Evolutionary conservation across 495 filamentous ascomycete species (phyloP).

Genomic region (Podospora fimiseda): DNA sequence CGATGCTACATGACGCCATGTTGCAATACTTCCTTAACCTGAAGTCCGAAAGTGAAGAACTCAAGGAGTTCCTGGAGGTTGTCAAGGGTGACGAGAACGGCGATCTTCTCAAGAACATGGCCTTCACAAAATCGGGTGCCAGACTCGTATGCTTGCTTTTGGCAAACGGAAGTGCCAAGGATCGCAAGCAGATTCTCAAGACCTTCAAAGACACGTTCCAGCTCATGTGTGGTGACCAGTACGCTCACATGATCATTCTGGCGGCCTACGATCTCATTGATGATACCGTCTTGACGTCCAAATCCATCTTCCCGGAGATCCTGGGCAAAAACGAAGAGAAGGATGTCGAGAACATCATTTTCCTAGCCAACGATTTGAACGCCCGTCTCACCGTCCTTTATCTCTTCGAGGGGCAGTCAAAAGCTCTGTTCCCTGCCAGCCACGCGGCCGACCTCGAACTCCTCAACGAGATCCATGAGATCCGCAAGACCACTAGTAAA

Average conservation of each 20-base stretch:
- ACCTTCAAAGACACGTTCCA: slow-evolving; percentile 80
- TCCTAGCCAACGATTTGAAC: slow-evolving; percentile 58
- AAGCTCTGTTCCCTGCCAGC: slow-evolving; percentile 57
- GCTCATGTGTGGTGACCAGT: slow-evolving; percentile 67
- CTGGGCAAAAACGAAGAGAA: slow-evolving; percentile 58
- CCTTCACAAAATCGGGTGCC: slow-evolving; percentile 86
- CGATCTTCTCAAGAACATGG: slow-evolving; percentile 86
- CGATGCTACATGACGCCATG: slow-evolving; percentile 96
- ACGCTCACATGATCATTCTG: slow-evolving; percentile 77
- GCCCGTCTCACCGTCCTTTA: slow-evolving; percentile 79
- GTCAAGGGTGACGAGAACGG: slow-evolving; percentile 85
- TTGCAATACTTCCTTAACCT: slow-evolving; percentile 87
- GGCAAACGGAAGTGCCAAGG: slow-evolving; percentile 81
- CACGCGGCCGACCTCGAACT: slow-evolving; percentile 56
- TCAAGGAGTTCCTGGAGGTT: slow-evolving; percentile 80
- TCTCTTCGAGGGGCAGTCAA: slow-evolving; percentile 66
- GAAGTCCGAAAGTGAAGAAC: slow-evolving; percentile 66
- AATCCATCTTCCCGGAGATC: slow-evolving; percentile 77
- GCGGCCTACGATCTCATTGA: slow-evolving; percentile 86
- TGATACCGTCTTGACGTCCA: slow-evolving; percentile 82
- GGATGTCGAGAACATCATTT: slow-evolving; percentile 56
- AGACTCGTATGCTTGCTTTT: slow-evolving; percentile 73
- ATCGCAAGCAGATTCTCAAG: slow-evolving; percentile 80
- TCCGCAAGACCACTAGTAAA: slow-evolving; percentile 77
- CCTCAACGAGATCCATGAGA: slow-evolving; percentile 65